phyloP scores from a whole-genome alignment of 257 asterid species.

The Henckelia pumila region DNA sequence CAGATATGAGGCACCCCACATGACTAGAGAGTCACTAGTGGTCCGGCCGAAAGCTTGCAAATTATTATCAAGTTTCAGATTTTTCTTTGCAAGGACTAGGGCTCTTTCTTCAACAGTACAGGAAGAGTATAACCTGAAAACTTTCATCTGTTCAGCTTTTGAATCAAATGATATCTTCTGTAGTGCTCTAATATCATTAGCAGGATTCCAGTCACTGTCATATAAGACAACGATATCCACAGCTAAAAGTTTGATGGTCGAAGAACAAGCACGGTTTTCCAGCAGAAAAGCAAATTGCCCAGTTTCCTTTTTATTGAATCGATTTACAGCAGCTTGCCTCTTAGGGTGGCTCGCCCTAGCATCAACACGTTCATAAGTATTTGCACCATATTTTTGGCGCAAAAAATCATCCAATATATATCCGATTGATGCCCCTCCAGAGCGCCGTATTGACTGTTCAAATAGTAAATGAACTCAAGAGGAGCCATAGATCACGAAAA shows the following conservation, averaged over 20 bases:
- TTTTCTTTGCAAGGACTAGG: constrained; percentile 61
- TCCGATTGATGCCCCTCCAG: constrained; percentile 44
- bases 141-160: constrained; percentile 49
- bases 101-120: constrained; percentile 77
- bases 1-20: constrained; percentile 79
- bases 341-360: constrained; percentile 34
- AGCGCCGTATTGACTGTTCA: constrained; percentile 50
- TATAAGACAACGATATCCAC: constrained; percentile 63
- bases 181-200: constrained; percentile 66
- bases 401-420: constrained; percentile 70
- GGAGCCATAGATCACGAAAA: constrained; percentile 13
- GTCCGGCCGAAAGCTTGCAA: constrained; percentile 45
- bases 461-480: constrained; percentile 20
- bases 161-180: constrained; percentile 62
- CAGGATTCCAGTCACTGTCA: constrained; percentile 77
- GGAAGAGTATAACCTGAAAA: constrained; percentile 75
- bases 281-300: constrained; percentile 71
- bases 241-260: constrained; percentile 50
- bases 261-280: constrained; percentile 79
- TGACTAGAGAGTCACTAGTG: constrained; percentile 50
- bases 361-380: constrained; percentile 69
- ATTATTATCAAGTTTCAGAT: constrained; percentile 43
- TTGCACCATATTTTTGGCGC: constrained; percentile 56
- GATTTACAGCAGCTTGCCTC: constrained; percentile 69
- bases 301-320: constrained; percentile 62